These are phyloP conservation scores for Lagenidium sp. DNA, from an alignment of 352 stramenopile species.

Conservation along the genomic window DNA sequence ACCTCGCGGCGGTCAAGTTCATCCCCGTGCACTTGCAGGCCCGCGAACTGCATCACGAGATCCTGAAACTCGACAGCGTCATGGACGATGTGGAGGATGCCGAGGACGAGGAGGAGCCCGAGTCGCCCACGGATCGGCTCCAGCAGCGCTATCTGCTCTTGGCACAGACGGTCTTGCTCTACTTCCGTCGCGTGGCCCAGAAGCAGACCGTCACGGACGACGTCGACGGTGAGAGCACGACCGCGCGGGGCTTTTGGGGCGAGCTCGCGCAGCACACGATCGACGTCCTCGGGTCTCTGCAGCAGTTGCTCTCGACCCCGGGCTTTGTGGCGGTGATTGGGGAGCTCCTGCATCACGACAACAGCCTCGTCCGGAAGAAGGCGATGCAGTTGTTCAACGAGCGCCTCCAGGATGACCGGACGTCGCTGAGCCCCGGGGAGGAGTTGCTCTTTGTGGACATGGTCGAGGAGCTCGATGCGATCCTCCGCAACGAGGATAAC, in stretches of 20 bases:
- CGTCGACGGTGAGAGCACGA: conserved; percentile 5
- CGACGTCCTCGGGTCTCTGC: conserved; percentile 65
- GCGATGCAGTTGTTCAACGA: conserved; percentile 87
- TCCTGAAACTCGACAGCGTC: conserved; percentile 45
- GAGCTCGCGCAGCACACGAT: conserved; percentile 43
- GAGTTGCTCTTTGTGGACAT: conserved; percentile 83
- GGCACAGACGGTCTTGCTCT: conserved; percentile 67
- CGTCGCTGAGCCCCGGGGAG: conserved; percentile 50
- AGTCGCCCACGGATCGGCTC: conserved; percentile 24
- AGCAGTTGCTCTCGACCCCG: conserved; percentile 78
- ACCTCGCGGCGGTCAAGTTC: conserved; percentile 56
- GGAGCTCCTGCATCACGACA: conserved; percentile 80
- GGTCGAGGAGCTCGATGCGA: conserved; percentile 68
- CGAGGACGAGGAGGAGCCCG: conserved; percentile 17
- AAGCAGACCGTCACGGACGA: conserved; percentile 50
- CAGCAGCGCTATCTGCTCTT: conserved; percentile 77
- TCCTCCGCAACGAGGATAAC: conserved; percentile 52
- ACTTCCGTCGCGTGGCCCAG: conserved; percentile 68
- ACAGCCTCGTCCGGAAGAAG: conserved; percentile 80
- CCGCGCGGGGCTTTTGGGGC: conserved; percentile 39
- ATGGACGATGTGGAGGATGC: conserved; percentile 12
- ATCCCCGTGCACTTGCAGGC: conserved; percentile 54
- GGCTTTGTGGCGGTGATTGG: conserved; percentile 81
- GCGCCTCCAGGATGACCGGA: conserved; percentile 59
- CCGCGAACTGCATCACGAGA: conserved; percentile 64